phyloP scores from a whole-genome alignment of 441 rosid genomes.

The Gossypium lobatum region DNA sequence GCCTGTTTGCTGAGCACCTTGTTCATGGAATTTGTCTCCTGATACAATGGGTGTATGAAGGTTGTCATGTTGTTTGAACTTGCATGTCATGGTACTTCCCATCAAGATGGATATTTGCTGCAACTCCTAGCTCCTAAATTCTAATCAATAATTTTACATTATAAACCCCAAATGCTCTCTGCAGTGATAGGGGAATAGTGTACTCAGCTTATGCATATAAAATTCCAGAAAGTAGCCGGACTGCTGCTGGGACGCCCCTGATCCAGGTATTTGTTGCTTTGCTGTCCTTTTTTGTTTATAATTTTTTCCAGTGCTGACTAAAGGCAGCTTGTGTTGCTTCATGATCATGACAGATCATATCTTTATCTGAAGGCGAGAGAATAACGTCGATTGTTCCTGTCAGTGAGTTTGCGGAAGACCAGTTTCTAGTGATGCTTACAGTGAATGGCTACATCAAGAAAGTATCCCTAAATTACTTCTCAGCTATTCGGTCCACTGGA shows the following conservation, averaged over 20 bases:
- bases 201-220: constrained; percentile 95
- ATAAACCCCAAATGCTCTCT: constrained; percentile 17
- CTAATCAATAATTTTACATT: background rate
- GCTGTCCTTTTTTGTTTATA: constrained; percentile 11
- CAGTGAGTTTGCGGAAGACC: constrained; percentile 75
- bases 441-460: constrained; percentile 94
- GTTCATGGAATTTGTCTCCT: background rate
- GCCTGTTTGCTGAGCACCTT: background rate
- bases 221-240: constrained; percentile 83
- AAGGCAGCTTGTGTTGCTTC: constrained; percentile 10
- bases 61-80: constrained; percentile 1
- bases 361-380: constrained; percentile 87
- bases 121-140: background rate
- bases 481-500: constrained; percentile 92
- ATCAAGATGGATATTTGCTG: background rate
- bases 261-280: constrained; percentile 58
- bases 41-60: background rate
- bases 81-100: background rate
- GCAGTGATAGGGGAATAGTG: constrained; percentile 86
- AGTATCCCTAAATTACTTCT: constrained; percentile 71
- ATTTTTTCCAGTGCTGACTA: constrained; percentile 15
- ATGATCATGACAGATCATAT: constrained; percentile 55
- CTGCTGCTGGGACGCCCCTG: constrained; percentile 91
- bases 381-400: constrained; percentile 91
- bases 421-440: constrained; percentile 87